Evolutionary conservation across 148 eudicot species (phyloP), one percentile per base, ranked within the genome.

Genomic region (Diospyros lotus): DNA sequence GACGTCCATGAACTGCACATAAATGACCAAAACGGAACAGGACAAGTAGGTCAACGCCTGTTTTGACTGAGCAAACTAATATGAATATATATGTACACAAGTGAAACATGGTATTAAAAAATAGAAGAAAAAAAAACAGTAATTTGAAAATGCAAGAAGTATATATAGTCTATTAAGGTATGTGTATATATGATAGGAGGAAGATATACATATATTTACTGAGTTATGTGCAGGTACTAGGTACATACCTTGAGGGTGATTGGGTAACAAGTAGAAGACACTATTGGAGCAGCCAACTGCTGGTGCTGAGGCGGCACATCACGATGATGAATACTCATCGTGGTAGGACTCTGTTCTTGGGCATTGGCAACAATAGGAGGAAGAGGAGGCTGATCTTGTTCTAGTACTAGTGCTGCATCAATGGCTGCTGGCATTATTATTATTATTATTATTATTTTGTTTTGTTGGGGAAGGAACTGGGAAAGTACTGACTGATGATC

Each of bases 1-100:
- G 56, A 93, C 85, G 83, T 91, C 91, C 71, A 89, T 58, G 70
- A 93, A 93, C 98, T 93, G 86, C 77, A 86, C n/a, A 50, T 17
- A 50, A 9, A 56, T 42, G 7, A 66, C 4, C 52, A 60, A 5
- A 5, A 39, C 4, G 28, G 28, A 4, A 51, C 18, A 77, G 9
- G 42, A 44, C 61, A 15, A 75, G 12, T 10, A 39, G 45, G 55
- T 18, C 66, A 60, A 45, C 50, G 68, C 60, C 42, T 45, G 59
- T 6, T 17, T 67, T 18, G 43, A 41, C 75, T 73, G 66, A 77
- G 76, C 62, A 10, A 52, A 52, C 64, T 58, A 53, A 64, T 67
- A 17, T 8, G 8, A 0, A 48, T 4, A 48, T 8, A 48, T 8
- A 48, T 8, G 8, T 8, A 48, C 52, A 48, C 52, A 48, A 4